Conservation (phyloP, 139 green algal species). For the Coccomyxa sp. region DNA sequence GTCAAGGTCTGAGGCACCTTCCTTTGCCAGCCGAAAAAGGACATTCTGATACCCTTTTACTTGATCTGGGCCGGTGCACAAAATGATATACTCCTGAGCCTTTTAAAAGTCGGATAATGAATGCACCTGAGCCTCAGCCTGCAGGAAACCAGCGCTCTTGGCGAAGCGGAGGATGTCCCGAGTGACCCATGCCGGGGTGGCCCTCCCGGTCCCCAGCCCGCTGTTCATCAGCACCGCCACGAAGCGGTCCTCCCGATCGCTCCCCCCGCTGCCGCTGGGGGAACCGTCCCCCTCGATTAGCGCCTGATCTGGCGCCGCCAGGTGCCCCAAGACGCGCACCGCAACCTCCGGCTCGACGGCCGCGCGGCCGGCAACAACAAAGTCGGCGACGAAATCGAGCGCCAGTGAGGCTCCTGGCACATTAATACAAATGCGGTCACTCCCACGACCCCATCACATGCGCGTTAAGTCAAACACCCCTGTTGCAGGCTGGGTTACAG, state of each 20-base stretch:
- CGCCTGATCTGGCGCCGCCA: slow-evolving; percentile 12
- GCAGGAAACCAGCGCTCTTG: slow-evolving; percentile 21
- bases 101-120: no score
- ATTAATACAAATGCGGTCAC: neutral
- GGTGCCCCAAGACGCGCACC: slow-evolving; percentile 28
- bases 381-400: slow-evolving; percentile 34
- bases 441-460: neutral
- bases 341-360: slow-evolving; percentile 1
- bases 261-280: no score
- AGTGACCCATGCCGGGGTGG: neutral
- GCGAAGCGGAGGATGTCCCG: slow-evolving; percentile 22
- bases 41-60: no score
- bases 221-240: slow-evolving; percentile 8
- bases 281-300: neutral
- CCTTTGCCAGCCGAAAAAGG: no score
- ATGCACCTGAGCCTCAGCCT: slow-evolving; percentile 25
- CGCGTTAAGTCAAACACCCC: no score
- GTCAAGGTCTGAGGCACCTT: no score
- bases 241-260: slow-evolving; percentile 8
- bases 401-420: neutral
- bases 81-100: no score
- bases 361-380: slow-evolving; percentile 32
- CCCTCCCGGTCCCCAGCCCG: neutral
- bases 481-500: neutral
- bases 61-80: no score